phyloP scores from a whole-genome alignment of 2,329 filamentous ascomycete species.

The Sclerotinia glacialis region DNA sequence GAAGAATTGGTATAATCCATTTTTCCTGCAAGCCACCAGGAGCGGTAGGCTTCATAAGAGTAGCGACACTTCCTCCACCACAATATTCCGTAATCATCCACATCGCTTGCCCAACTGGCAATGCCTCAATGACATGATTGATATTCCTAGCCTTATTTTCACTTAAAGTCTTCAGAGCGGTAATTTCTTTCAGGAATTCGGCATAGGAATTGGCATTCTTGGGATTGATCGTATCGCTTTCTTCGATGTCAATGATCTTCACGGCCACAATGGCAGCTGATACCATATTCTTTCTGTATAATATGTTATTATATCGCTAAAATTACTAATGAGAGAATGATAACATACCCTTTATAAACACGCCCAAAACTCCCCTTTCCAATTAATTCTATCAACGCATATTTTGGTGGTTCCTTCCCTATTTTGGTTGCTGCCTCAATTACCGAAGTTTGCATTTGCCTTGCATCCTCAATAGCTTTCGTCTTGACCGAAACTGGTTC shows the following conservation, averaged over 20 bases:
- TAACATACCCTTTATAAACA: slow-evolving; percentile 60
- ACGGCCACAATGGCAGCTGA: slow-evolving; percentile 60
- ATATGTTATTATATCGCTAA: not conserved
- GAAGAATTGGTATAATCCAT: slow-evolving; percentile 65
- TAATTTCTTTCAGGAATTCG: slow-evolving; percentile 67
- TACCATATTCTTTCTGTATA: slow-evolving; percentile 37
- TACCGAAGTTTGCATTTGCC: slow-evolving; percentile 65
- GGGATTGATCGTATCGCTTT: slow-evolving; percentile 65
- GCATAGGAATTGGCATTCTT: slow-evolving; percentile 65
- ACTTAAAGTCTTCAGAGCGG: slow-evolving; percentile 67
- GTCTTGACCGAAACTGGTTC: slow-evolving; percentile 29
- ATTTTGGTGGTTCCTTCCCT: slow-evolving; percentile 60
- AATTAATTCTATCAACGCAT: slow-evolving; percentile 68
- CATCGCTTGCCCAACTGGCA: slow-evolving; percentile 74
- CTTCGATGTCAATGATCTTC: slow-evolving; percentile 83
- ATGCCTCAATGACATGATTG: slow-evolving; percentile 76
- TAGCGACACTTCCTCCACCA: slow-evolving; percentile 78
- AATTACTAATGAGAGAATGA: not conserved
- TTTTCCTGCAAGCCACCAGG: slow-evolving; percentile 66
- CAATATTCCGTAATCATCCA: slow-evolving; percentile 90
- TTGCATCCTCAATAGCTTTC: slow-evolving; percentile 59
- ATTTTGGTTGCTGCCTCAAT: slow-evolving; percentile 59
- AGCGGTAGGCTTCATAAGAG: slow-evolving; percentile 65
- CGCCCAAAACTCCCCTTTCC: slow-evolving; percentile 73
- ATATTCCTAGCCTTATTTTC: slow-evolving; percentile 75